phyloP scores from a whole-genome alignment of 371 early-diverging fungal species.

The Syncephalastrum monosporum region DNA sequence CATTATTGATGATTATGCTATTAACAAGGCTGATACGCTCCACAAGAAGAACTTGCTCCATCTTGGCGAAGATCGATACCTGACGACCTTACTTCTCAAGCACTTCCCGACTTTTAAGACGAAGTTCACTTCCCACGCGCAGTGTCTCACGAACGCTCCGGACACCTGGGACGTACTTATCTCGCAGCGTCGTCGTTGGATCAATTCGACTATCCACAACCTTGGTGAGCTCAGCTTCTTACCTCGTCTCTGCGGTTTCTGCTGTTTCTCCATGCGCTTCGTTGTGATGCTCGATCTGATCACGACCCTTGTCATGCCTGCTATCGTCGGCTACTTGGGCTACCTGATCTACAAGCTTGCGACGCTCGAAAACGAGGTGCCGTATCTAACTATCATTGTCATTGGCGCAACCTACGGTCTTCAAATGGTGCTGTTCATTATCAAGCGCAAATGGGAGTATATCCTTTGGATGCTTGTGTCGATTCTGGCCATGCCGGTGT shows the following conservation, averaged over 20 bases:
- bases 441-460: slow-evolving; percentile 72
- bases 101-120: slow-evolving; percentile 94
- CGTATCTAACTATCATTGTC: slow-evolving; percentile 60
- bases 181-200: slow-evolving; percentile 97
- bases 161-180: slow-evolving; percentile 89
- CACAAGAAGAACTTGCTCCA: slow-evolving; percentile 90
- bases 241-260: slow-evolving; percentile 90
- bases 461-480: slow-evolving; percentile 82
- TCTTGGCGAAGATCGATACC: slow-evolving; percentile 87
- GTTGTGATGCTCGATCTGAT: slow-evolving; percentile 89
- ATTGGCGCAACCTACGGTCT: slow-evolving; percentile 74
- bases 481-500: slow-evolving; percentile 59
- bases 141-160: slow-evolving; percentile 94
- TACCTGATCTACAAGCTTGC: slow-evolving; percentile 67
- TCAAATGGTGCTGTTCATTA: slow-evolving; percentile 81
- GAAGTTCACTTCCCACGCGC: slow-evolving; percentile 92
- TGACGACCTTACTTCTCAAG: slow-evolving; percentile 97
- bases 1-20: slow-evolving; percentile 93
- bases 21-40: slow-evolving; percentile 92
- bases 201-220: slow-evolving; percentile 96
- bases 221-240: slow-evolving; percentile 86
- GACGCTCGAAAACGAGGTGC: slow-evolving; percentile 30
- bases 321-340: slow-evolving; percentile 77
- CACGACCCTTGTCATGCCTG: slow-evolving; percentile 88
- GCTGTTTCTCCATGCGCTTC: slow-evolving; percentile 96